Evolutionary conservation across 345 rosid species (phyloP), one percentile per base, ranked within the genome.

Genomic region (Lepidium sativum): DNA sequence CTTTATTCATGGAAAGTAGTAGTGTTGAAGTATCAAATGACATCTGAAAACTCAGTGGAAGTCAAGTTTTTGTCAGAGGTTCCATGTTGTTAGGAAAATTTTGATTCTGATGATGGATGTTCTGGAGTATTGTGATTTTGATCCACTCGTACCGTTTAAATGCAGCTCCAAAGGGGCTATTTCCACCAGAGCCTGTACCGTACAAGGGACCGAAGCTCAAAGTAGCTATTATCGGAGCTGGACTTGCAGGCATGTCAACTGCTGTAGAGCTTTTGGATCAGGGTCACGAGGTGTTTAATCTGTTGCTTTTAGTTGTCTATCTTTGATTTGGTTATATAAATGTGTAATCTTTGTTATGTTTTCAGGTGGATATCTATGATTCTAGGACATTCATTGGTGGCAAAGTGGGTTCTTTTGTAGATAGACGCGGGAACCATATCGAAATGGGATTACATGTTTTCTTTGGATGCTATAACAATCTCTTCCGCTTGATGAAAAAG

Each of bases 401-500:
- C 61, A 94, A 94, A 86, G 99, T 90, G 11, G 99, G 99, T 65
- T 94, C 99, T 10, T 90, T 94, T 75, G 86, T 94, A 60, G 99
- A 94, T 81, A 83, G 37, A 76, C 78, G 75, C 8, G 99, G 99
- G 59, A 94, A 94, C 80, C 99, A 94, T 63, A 67, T 94, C 2
- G 99, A 94, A 84, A 94, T 94, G 99, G 99, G 97, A 33, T 80
- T 94, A 74, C 99, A 94, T 54, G 99, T 90, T 63, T 94, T 94
- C 83, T 94, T 94, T 44, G 99, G 99, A 35, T 94, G 99, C 84
- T 94, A 94, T 75, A 94, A 81, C 78, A 94, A 94, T 78, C 95
- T 94, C 63, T 94, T 90, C 58, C 96, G 99, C 8, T 78, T 94
- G 77, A 81, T 94, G 96, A 90, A 90, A 79, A 94, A 94, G 97